These are phyloP conservation scores for Xylaria palmicola DNA, from an alignment of 495 filamentous ascomycete genomes.

Conservation along the genomic window DNA sequence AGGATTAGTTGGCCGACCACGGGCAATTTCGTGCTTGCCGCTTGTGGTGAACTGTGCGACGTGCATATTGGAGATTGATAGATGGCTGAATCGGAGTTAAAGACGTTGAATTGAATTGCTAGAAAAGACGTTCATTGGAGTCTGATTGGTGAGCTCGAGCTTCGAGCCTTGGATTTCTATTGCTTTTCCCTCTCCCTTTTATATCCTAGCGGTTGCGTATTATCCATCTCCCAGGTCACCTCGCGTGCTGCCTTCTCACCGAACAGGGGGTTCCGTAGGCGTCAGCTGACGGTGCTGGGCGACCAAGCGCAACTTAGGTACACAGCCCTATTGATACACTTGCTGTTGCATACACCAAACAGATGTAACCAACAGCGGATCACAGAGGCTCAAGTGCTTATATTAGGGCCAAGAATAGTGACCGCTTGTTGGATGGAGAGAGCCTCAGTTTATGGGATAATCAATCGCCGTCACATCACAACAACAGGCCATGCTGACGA, in stretches of 20 bases:
- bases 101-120: background rate
- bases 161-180: background rate
- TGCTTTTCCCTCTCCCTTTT: background rate
- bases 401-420: slow-evolving; percentile 8
- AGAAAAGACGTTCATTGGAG: background rate
- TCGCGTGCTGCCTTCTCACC: background rate
- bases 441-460: background rate
- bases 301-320: background rate
- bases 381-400: slow-evolving; percentile 9
- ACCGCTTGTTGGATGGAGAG: slow-evolving; percentile 8
- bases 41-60: slow-evolving; percentile 32
- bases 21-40: slow-evolving; percentile 34
- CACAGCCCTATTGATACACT: background rate
- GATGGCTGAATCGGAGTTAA: no score
- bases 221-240: background rate
- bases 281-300: slow-evolving; percentile 16
- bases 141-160: background rate
- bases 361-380: background rate
- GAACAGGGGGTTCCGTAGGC: slow-evolving; percentile 2
- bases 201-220: background rate
- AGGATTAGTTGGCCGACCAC: slow-evolving; percentile 21
- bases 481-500: background rate
- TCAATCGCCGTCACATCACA: background rate
- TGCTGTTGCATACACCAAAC: background rate
- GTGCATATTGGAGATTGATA: slow-evolving; percentile 13